Base-by-base conservation (phyloP, 306 rosid genomes). In the Glycine soja region DNA sequence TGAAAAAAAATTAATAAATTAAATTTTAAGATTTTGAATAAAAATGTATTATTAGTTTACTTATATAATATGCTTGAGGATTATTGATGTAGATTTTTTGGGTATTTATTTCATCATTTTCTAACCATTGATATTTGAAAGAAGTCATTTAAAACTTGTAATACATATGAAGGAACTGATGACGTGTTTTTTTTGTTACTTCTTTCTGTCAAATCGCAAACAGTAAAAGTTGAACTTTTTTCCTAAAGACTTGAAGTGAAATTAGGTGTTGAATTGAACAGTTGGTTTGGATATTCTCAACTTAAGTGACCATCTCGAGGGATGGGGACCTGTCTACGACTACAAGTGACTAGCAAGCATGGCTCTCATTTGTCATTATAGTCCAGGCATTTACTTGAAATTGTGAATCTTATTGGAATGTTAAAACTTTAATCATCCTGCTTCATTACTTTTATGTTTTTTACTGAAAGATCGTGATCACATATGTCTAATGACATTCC, bases 281-380 rank as follows among this genome's bases (percentile, higher is more conserved):
- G 58, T 79, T 72, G 14, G 18, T 75, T 75, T 85, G 51, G 81
- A 80, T 77, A 48, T 83, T 80, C 78, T 72, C 43, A 66, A 70
- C 64, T 53, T 3, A 65, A 72, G 81, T 81, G 74, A 58, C 57
- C 38, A 74, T 78, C 57, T 84, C 82, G 79, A 83, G 79, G 74
- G 86, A 76, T 72, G 65, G 87, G 88, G 87, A 80, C 90, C 85
- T 74, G 76, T 64, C 81, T 85, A 77, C 6, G 76, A 74, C 38
- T 57, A 59, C 24, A 75, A 62, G 75, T 66, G 6, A 40, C 48
- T 34, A 85, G 56, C 74, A 84, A 42, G 78, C 75, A 80, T 81
- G 80, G 82, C 52, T 81, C 66, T 75, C 77, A 47, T 80, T 69
- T 42, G 71, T 76, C 71, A 82, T 82, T 79, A 42, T 56, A 53